phyloP scores from a whole-genome alignment of 108 stramenopile species.

The Nitzschia palea region DNA sequence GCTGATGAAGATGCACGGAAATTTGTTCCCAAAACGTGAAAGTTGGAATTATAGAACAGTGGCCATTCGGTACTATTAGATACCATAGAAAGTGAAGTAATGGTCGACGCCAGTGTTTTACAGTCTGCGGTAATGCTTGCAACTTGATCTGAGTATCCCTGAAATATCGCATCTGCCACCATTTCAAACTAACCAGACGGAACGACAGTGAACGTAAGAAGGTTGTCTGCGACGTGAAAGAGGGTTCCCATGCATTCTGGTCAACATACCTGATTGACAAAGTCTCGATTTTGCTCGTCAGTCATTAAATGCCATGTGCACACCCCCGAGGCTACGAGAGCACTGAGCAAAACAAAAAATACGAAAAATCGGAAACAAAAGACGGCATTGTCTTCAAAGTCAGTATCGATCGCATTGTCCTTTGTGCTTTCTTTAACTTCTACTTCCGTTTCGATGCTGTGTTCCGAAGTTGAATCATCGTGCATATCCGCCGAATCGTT shows the following conservation, averaged over 20 bases:
- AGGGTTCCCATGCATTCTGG: neutral
- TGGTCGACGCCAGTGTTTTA: neutral
- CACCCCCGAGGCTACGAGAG: neutral
- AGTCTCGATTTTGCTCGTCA: neutral
- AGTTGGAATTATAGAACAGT: neutral
- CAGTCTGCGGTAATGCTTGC: neutral
- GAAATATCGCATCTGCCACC: neutral
- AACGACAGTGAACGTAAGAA: no score
- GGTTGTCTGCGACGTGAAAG: neutral
- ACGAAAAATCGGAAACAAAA: neutral
- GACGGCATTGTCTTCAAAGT: slow-evolving; percentile 2
- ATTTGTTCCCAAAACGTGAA: neutral
- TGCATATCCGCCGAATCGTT: neutral
- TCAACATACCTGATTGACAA: slow-evolving; percentile 1
- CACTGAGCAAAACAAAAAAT: neutral
- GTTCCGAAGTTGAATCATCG: slow-evolving; percentile 2
- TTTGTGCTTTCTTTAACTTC: neutral
- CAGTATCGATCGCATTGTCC: neutral
- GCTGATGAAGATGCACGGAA: neutral
- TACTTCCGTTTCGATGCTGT: neutral
- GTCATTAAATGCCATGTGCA: neutral
- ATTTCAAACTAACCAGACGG: neutral
- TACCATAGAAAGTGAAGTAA: neutral
- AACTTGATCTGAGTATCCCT: neutral
- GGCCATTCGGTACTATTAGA: neutral